Base-by-base conservation (phyloP, 768 basidiomycete species). In the Tremella mesenterica region DNA sequence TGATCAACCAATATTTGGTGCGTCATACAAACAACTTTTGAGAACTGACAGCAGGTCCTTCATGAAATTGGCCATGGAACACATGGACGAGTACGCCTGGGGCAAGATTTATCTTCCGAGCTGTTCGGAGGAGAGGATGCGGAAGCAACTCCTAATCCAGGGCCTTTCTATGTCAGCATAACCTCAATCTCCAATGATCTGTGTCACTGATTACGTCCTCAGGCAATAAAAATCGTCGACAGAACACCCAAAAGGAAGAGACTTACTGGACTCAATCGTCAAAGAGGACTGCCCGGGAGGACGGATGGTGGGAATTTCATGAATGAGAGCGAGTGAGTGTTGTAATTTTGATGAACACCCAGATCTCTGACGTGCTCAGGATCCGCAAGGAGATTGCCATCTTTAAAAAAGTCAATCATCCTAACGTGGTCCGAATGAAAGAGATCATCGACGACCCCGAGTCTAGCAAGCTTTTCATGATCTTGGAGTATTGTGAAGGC, bases 371-470 rank as follows among this genome's bases (percentile, higher is more conserved):
- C 3, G 13, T 23, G 18, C 26, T 6, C 58, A 88, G 89, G 76
- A 89, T 95, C 57, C 79, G 83, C 61, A 85, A 84, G 73, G 93
- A 97, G 75, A 91, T 97, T 54, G 95, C 95, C 2, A 92, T 97
- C 73, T 95, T 99, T 88, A 97, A 96, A 78, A 92, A 95, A 70
- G 85, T 88, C 65, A 77, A 83, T 44, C 90, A 95, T 67, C 84
- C 86, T 0, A 84, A 95, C 70, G 83, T 95, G 54, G 90, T 96
- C 10, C 79, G 85, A 58, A 79, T 99, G 52, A 82, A 83, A 62
- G 91, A 96, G 73, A 90, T 96, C 68, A 92, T 99, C 57, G 92
- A 97, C 73, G 95, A 96, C 74, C 81, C 83, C 38, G 79, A 85
- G 59, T 81, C 81, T 46, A 85, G 87, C 64, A 86, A 85, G 75